phyloP scores from a whole-genome alignment of 495 filamentous ascomycete genomes.

The Xylaria telfairii region DNA sequence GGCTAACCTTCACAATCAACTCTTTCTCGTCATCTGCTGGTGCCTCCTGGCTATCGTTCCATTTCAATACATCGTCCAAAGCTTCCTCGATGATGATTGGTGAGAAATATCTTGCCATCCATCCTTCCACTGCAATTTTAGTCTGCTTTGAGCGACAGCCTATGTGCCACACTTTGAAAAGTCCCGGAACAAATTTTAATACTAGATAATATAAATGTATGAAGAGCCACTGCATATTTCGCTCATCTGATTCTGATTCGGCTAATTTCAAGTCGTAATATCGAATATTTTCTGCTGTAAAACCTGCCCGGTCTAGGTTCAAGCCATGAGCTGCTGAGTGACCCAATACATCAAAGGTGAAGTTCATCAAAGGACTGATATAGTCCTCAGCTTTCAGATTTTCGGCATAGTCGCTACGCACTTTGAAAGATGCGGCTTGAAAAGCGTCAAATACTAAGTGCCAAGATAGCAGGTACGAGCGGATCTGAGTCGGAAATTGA shows the following conservation, averaged over 20 bases:
- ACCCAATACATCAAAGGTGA: constrained; percentile 82
- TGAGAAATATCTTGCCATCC: constrained; percentile 86
- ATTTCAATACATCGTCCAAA: constrained; percentile 72
- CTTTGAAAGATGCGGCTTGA: constrained; percentile 75
- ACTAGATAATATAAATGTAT: constrained; percentile 85
- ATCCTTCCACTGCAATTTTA: constrained; percentile 73
- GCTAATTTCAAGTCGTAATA: constrained; percentile 65
- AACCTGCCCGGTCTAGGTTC: constrained; percentile 52
- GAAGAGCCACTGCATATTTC: constrained; percentile 79
- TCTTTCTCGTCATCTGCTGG: constrained; percentile 70
- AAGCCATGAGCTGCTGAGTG: constrained; percentile 70
- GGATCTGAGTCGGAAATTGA: constrained; percentile 59
- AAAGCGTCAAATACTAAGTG: constrained; percentile 89
- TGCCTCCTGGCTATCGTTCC: constrained; percentile 63
- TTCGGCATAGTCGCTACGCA: constrained; percentile 77
- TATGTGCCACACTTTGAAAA: constrained; percentile 87
- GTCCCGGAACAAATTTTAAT: constrained; percentile 74
- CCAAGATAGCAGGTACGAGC: constrained; percentile 91
- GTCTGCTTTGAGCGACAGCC: constrained; percentile 76
- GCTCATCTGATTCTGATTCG: constrained; percentile 62
- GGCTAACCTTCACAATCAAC: constrained; percentile 73
- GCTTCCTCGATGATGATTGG: constrained; percentile 77
- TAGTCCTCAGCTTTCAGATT: constrained; percentile 76
- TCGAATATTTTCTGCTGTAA: constrained; percentile 68
- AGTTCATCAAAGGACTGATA: constrained; percentile 71